Percentiles rank a stretch among this genome's conserved stretches.
Conservation (phyloP, 129 eudicot genomes). For the Lactuca saligna region DNA sequence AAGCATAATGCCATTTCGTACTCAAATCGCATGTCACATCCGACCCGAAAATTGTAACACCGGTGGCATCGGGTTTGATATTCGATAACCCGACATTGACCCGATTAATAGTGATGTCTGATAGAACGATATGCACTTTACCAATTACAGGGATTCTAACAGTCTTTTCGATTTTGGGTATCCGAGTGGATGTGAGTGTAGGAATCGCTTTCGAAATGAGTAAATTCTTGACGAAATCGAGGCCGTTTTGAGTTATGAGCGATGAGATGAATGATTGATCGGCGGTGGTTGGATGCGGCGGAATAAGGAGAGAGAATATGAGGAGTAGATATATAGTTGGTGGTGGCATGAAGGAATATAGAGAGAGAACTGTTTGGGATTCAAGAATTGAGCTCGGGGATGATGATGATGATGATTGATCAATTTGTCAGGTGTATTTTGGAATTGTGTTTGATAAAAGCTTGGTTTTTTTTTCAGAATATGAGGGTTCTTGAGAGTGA, state of each 20-base stretch:
- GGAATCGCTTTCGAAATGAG: slow-evolving; percentile 45
- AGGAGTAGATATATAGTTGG: slow-evolving; percentile 28
- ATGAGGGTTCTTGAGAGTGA: slow-evolving; percentile 3
- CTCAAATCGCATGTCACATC: slow-evolving; percentile 43
- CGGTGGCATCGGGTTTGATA: slow-evolving; percentile 35
- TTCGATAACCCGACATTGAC: slow-evolving; percentile 40
- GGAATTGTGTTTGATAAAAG: neutral
- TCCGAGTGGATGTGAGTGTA: slow-evolving; percentile 41
- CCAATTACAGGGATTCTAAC: slow-evolving; percentile 55
- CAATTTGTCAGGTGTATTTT: neutral
- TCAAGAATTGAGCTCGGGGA: slow-evolving; percentile 26
- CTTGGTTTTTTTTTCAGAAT: neutral
- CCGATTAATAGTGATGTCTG: slow-evolving; percentile 43
- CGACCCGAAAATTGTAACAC: slow-evolving; percentile 43
- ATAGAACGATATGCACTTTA: slow-evolving; percentile 35
- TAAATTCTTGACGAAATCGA: slow-evolving; percentile 49
- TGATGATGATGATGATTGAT: slow-evolving; percentile 22
- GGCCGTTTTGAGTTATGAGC: slow-evolving; percentile 56
- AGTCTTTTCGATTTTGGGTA: slow-evolving; percentile 29
- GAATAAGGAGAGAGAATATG: slow-evolving; percentile 25
- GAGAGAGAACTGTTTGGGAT: neutral
- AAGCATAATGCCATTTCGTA: slow-evolving; percentile 55
- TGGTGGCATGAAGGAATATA: slow-evolving; percentile 36
- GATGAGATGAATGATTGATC: slow-evolving; percentile 49
- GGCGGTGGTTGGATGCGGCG: slow-evolving; percentile 31